These are phyloP conservation scores for Candida dajiaensis DNA, from an alignment of 805 yeast genomes.

Conservation along the genomic window DNA sequence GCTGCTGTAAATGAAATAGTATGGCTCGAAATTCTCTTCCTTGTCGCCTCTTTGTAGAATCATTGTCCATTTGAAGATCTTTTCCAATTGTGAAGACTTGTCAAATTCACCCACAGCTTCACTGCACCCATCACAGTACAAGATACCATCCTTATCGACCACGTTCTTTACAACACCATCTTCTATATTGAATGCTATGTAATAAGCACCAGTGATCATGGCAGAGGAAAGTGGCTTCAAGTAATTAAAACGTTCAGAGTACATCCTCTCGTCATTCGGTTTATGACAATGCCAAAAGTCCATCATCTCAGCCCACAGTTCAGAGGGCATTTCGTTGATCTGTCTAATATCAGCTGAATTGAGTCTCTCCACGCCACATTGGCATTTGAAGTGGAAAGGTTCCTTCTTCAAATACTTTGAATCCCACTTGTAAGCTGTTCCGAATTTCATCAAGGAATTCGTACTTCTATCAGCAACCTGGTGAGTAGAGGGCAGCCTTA, in stretches of 20 bases:
- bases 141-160: slow-evolving; percentile 3
- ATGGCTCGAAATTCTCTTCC: slow-evolving; percentile 31
- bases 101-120: slow-evolving; percentile 35
- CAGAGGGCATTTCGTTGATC: slow-evolving; percentile 76
- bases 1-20: slow-evolving; percentile 31
- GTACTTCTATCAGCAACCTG: slow-evolving; percentile 9
- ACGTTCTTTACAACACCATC: slow-evolving; percentile 8
- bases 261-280: slow-evolving; percentile 36
- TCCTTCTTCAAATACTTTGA: slow-evolving; percentile 32
- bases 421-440: slow-evolving; percentile 34
- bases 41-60: slow-evolving; percentile 21
- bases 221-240: slow-evolving; percentile 38
- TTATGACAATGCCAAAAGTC: slow-evolving; percentile 98
- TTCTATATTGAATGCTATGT: slow-evolving; percentile 28
- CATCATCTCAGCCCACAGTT: slow-evolving; percentile 91
- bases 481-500: slow-evolving; percentile 11
- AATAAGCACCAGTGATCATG: slow-evolving; percentile 52
- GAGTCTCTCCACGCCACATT: slow-evolving; percentile 27
- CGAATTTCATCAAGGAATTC: slow-evolving; percentile 20
- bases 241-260: slow-evolving; percentile 30
- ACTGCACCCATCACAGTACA: slow-evolving; percentile 35
- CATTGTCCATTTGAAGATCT: slow-evolving; percentile 55
- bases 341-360: slow-evolving; percentile 26
- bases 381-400: slow-evolving; percentile 29
- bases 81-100: slow-evolving; percentile 26